Conservation (phyloP, 805 yeast species). For the Yamadazyma sp. region DNA sequence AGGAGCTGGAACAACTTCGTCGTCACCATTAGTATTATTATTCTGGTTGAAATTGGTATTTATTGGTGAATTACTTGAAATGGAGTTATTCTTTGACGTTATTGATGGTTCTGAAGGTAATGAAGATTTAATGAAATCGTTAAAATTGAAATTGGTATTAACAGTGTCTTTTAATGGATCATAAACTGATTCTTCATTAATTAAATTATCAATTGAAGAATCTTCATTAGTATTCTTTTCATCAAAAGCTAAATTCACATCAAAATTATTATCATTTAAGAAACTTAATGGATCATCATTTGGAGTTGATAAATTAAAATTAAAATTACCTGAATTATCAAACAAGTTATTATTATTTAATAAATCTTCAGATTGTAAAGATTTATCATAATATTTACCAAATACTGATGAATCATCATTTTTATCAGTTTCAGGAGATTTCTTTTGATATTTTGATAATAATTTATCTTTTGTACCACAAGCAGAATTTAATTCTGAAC, state of each 20-base stretch:
- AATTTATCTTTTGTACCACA: constrained; percentile 79
- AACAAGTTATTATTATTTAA: constrained; percentile 2
- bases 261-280: constrained; percentile 49
- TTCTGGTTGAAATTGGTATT: background rate
- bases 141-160: constrained; percentile 33
- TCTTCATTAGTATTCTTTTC: constrained; percentile 15
- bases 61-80: background rate
- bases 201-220: constrained; percentile 33
- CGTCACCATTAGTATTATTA: constrained; percentile 18
- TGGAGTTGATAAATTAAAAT: constrained; percentile 11
- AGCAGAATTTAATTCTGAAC: constrained; percentile 71
- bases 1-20: constrained; percentile 65
- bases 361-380: background rate
- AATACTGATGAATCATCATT: constrained; percentile 2
- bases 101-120: constrained; percentile 22
- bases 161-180: constrained; percentile 46
- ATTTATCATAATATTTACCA: constrained; percentile 5
- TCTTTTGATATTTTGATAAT: constrained; percentile 45
- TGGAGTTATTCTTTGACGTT: constrained; percentile 4
- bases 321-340: constrained; percentile 18
- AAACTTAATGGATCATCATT: constrained; percentile 43
- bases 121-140: constrained; percentile 34
- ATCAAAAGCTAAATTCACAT: constrained; percentile 51
- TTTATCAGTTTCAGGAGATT: background rate
- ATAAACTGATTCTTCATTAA: constrained; percentile 54